Evolutionary conservation across 345 rosid genomes (phyloP).

Genomic region (Melaleuca alternifolia): DNA sequence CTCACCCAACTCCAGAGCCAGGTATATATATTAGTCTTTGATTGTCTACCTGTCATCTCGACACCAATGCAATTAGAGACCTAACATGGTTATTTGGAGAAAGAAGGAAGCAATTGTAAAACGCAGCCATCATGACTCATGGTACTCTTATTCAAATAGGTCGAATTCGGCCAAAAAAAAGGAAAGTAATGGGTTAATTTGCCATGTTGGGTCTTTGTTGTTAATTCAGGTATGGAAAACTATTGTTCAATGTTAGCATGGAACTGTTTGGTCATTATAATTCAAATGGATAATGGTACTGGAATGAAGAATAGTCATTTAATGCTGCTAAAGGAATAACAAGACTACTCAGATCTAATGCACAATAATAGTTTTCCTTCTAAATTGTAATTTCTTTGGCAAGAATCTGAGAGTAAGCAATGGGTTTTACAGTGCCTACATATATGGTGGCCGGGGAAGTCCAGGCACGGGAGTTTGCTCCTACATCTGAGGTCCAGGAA

Average conservation of each 20-base stretch:
- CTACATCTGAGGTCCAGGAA: constrained; percentile 22
- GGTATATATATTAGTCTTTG: constrained; percentile 16
- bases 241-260: neutral
- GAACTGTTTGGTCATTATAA: neutral
- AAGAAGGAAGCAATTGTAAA: neutral
- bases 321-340: neutral
- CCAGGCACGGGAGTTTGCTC: constrained; percentile 27
- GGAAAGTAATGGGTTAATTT: neutral
- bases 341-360: neutral
- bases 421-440: constrained; percentile 26
- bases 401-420: neutral
- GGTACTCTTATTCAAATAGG: neutral
- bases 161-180: neutral
- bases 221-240: neutral
- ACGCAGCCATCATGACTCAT: neutral
- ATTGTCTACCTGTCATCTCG: neutral
- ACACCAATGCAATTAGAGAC: neutral
- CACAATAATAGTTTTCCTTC: neutral
- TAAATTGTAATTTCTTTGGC: neutral
- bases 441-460: constrained; percentile 42
- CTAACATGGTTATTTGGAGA: neutral
- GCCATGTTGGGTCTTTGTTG: neutral
- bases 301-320: neutral
- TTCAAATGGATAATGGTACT: neutral
- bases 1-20: constrained; percentile 25